Percentiles rank a stretch among this genome's conserved stretches.
phyloP scores from a whole-genome alignment of 2,329 filamentous ascomycete genomes.

The Dactylonectria macrodidyma region DNA sequence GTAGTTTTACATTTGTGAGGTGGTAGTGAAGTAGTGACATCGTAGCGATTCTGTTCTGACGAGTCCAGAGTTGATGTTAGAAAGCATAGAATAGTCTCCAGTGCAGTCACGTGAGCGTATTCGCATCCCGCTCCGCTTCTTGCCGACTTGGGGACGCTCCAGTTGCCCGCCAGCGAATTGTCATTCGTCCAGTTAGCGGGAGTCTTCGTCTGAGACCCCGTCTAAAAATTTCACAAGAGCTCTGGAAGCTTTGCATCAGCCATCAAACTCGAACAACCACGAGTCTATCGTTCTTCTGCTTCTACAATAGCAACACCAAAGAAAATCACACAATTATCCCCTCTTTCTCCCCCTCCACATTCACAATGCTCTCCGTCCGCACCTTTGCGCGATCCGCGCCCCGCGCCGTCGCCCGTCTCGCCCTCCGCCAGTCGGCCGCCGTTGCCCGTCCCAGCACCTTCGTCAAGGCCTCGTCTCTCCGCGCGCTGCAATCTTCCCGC shows the following conservation, averaged over 20 bases:
- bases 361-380: constrained; percentile 79
- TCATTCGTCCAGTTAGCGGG: constrained; percentile 32
- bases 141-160: constrained; percentile 6
- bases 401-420: constrained; percentile 72
- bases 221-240: constrained; percentile 45
- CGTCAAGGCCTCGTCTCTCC: constrained; percentile 58
- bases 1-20: no score
- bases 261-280: constrained; percentile 28
- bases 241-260: constrained; percentile 35
- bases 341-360: constrained; percentile 18
- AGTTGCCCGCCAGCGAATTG: constrained; percentile 15
- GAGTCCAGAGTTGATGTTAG: neutral
- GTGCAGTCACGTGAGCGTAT: constrained; percentile 9
- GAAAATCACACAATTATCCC: constrained; percentile 2
- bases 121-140: constrained; percentile 21
- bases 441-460: constrained; percentile 64
- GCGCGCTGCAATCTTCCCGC: constrained; percentile 53
- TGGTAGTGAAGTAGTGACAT: no score
- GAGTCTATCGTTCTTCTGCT: constrained; percentile 29
- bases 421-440: constrained; percentile 65
- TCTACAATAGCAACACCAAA: constrained; percentile 26
- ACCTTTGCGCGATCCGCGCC: constrained; percentile 77
- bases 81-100: neutral
- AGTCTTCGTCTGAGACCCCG: constrained; percentile 7
- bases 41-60: neutral